phyloP scores from a whole-genome alignment of 2,329 filamentous ascomycete species.

The Xylariaceae sp. region DNA sequence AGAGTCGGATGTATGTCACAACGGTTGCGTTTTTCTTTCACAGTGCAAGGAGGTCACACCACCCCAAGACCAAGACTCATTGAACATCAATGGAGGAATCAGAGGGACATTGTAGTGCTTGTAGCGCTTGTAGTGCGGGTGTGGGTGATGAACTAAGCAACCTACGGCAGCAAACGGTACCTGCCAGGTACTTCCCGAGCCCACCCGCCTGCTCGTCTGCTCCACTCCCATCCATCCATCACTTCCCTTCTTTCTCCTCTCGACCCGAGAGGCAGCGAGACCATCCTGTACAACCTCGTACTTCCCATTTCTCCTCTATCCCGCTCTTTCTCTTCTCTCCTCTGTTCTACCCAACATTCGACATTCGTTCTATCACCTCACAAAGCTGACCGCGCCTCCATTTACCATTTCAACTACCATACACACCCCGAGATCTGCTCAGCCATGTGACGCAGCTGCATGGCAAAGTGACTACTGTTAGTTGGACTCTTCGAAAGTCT shows the following conservation, averaged over 20 bases:
- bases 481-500: constrained; percentile 29
- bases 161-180: constrained; percentile 1
- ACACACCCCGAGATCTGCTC: neutral
- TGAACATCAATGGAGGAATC: too few relatives aligned
- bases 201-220: constrained; percentile 14
- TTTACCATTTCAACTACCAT: neutral
- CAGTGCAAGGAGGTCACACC: neutral
- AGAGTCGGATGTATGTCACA: too few relatives aligned
- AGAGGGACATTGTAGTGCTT: too few relatives aligned
- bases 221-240: constrained; percentile 6
- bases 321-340: constrained; percentile 7
- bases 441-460: constrained; percentile 28
- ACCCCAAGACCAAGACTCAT: too few relatives aligned
- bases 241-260: constrained; percentile 26
- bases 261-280: constrained; percentile 23
- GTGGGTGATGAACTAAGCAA: constrained; percentile 1
- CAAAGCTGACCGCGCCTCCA: too few relatives aligned
- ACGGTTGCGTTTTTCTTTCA: neutral
- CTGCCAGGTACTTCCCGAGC: constrained; percentile 11
- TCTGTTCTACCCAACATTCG: neutral
- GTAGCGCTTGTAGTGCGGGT: too few relatives aligned
- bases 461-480: constrained; percentile 27
- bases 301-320: constrained; percentile 9
- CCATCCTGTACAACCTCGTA: constrained; percentile 22
- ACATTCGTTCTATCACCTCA: neutral